Percentiles rank a stretch among this genome's conserved stretches.
phyloP scores from a whole-genome alignment of 2,329 filamentous ascomycete genomes.

The Furcasterigmium furcatum region DNA sequence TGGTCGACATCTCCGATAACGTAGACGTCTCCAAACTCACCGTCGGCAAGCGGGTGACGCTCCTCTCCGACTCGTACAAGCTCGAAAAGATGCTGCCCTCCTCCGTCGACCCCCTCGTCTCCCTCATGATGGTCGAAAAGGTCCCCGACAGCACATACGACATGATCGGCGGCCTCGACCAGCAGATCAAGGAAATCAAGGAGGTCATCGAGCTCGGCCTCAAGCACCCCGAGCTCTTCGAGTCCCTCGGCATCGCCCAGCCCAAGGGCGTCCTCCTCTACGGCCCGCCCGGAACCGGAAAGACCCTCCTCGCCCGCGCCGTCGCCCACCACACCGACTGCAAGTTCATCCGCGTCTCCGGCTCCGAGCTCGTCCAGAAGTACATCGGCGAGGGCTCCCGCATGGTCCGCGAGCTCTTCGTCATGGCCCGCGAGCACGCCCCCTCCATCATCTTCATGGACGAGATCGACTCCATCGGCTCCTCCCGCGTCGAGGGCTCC shows the following conservation, averaged over 20 bases:
- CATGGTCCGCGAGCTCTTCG: slow-evolving; percentile 98
- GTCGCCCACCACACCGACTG: slow-evolving; percentile 98
- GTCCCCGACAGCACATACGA: slow-evolving; percentile 99
- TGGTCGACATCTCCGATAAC: slow-evolving; percentile 91
- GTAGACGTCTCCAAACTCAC: slow-evolving; percentile 96
- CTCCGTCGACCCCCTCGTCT: slow-evolving; percentile 96
- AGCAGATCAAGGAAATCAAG: slow-evolving; percentile 99
- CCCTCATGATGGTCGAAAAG: slow-evolving; percentile 99
- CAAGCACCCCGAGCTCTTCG: slow-evolving; percentile 97
- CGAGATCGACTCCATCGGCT: slow-evolving; percentile 98
- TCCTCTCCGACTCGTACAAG: slow-evolving; percentile 97
- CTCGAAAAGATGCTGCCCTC: slow-evolving; percentile 98
- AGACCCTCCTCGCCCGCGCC: slow-evolving; percentile 90
- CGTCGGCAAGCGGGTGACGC: slow-evolving; percentile 92
- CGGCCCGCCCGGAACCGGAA: slow-evolving; percentile 93
- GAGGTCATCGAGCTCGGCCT: slow-evolving; percentile 98
- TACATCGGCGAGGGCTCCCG: slow-evolving; percentile 98
- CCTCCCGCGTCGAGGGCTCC: slow-evolving; percentile 91
- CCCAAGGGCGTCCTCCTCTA: slow-evolving; percentile 97
- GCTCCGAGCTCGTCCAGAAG: slow-evolving; percentile 95
- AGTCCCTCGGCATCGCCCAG: slow-evolving; percentile 97
- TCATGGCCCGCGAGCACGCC: slow-evolving; percentile 97
- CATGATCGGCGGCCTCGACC: slow-evolving; percentile 98
- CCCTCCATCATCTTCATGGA: slow-evolving; percentile 99
- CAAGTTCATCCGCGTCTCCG: slow-evolving; percentile 97